These are phyloP conservation scores for Haematococcus sp. DNA, from an alignment of 139 green algal genomes.

Conservation along the genomic window DNA sequence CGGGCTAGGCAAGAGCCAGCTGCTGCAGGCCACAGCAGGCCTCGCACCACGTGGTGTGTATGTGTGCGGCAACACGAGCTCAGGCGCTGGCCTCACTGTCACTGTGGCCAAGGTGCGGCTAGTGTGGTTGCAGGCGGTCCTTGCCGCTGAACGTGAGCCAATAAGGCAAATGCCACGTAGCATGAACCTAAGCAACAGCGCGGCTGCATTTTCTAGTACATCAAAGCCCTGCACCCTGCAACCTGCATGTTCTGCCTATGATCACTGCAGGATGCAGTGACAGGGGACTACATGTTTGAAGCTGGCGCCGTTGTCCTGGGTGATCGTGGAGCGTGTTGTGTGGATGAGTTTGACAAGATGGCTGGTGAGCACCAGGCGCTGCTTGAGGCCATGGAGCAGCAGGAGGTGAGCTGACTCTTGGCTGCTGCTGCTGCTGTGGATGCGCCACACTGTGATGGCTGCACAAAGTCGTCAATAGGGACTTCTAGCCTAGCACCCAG, in stretches of 20 bases:
- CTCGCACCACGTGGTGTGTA: conserved; percentile 86
- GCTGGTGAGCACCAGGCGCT: conserved; percentile 60
- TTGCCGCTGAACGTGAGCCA: neutral
- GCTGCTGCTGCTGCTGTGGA: too few relatives aligned
- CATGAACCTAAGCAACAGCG: too few relatives aligned
- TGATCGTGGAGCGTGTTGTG: conserved; percentile 82
- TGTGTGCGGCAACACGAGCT: conserved; percentile 83
- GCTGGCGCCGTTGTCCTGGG: conserved; percentile 87
- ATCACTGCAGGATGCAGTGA: conserved; percentile 48
- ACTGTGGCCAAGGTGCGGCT: conserved; percentile 54
- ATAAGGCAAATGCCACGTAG: too few relatives aligned
- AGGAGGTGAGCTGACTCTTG: conserved; percentile 50
- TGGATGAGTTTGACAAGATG: conserved; percentile 98
- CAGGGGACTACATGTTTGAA: conserved; percentile 78
- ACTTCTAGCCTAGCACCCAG: too few relatives aligned
- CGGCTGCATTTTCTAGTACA: too few relatives aligned
- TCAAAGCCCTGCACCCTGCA: too few relatives aligned
- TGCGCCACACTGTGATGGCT: too few relatives aligned
- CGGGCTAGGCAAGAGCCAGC: conserved; percentile 86
- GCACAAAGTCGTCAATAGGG: too few relatives aligned
- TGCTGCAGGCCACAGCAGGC: conserved; percentile 77
- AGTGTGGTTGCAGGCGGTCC: neutral
- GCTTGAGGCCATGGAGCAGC: conserved; percentile 94
- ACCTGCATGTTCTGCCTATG: too few relatives aligned
- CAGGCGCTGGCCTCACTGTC: conserved; percentile 78